phyloP scores from a whole-genome alignment of 1,139 yeast genomes.

The Meyerozyma athensensis region DNA sequence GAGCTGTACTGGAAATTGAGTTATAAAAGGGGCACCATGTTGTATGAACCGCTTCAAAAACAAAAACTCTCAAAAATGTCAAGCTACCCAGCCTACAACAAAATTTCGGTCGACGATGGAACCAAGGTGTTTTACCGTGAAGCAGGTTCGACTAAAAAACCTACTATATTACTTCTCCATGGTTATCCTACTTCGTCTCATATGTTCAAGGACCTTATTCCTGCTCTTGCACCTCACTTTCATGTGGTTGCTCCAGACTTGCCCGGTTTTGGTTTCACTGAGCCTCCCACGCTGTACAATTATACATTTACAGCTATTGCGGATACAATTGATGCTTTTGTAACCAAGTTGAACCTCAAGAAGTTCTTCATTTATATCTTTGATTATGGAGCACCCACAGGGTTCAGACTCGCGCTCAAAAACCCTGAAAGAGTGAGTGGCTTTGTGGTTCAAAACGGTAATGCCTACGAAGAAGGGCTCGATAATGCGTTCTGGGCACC shows the following conservation, averaged over 20 bases:
- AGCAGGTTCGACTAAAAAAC: constrained; percentile 26
- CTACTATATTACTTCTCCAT: constrained; percentile 33
- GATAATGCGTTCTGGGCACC: constrained; percentile 33
- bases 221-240: constrained; percentile 27
- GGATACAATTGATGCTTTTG: constrained; percentile 24
- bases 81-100: constrained; percentile 1
- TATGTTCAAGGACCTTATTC: constrained; percentile 32
- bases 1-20: too few species aligned
- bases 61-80: neutral
- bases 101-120: constrained; percentile 9
- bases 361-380: constrained; percentile 32
- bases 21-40: too few species aligned
- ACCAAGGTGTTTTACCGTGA: constrained; percentile 32
- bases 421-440: constrained; percentile 24
- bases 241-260: constrained; percentile 43
- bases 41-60: too few species aligned
- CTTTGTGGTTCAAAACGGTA: constrained; percentile 38
- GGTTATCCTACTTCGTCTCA: constrained; percentile 42
- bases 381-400: constrained; percentile 44
- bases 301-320: constrained; percentile 29
- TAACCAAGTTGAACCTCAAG: constrained; percentile 20
- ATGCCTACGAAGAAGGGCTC: constrained; percentile 39
- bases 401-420: constrained; percentile 28
- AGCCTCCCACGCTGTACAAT: constrained; percentile 20
- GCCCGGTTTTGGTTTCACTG: constrained; percentile 40